Base-by-base conservation (phyloP, 2,329 filamentous ascomycete genomes). In the Basipetospora chlamydospora region DNA sequence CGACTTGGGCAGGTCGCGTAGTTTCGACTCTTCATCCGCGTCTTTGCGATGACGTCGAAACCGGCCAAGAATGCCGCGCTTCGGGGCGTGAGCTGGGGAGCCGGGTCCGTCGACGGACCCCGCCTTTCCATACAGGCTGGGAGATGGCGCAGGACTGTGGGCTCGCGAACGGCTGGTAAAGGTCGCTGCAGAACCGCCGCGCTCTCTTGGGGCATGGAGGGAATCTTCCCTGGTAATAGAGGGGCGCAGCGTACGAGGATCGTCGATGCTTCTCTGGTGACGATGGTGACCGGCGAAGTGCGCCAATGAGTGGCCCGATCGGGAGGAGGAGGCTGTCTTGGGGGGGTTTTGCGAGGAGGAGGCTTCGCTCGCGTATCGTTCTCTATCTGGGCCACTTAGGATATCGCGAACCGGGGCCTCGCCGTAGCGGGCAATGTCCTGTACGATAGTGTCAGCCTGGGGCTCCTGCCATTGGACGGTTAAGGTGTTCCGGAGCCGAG, bases 81-180 rank as follows among this genome's bases (percentile, higher is more conserved):
- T 72, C 32, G 60, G 59, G 29, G 69, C 65, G 36, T 64, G 62
- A 6, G 58, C 58, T 2, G 78, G 76, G 3, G 76, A 80, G 13
- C 65, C 65, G 48, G 76, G 70, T 17, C 67, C 67, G 41, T 73
- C 68, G 16, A 49, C 45, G 60, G 54, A 50, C 16, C 62, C 67
- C 35, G 35, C 23, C 23, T 44, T 41, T 4, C 40, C 35, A 49
- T 79, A 84, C 46, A 70, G 71, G 28, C 71, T 64, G 54, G 33
- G 28, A 22, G 83, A 90, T 6, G 86, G 81, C 1, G 84, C 83
- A 18, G 87, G 85, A 55, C 87, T 93, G 42, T 81, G 73, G 10
- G 83, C 77, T 44, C 86, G 77, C 16, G 67, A 66, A 42, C 58
- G 58, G 33, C 52, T 45, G 61, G 69, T 52, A 65, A 66, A 49